A percentile compares a stretch with the other conserved stretches of the same genome.
These are phyloP conservation scores for Tephrocybe sp. DNA, from an alignment of 768 basidiomycete species.

Conservation along the genomic window DNA sequence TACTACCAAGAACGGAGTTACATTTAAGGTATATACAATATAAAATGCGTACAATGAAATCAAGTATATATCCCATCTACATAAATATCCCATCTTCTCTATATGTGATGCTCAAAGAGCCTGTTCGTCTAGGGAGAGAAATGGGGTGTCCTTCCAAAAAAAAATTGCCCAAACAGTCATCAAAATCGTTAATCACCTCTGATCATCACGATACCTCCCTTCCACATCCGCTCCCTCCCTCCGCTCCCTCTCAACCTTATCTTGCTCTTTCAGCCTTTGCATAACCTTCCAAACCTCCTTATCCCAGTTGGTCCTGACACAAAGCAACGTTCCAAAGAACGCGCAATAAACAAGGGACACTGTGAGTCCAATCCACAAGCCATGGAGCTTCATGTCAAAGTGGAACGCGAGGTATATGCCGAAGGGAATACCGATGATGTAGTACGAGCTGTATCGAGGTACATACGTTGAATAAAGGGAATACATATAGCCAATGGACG, in stretches of 20 bases:
- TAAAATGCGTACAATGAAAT: too few species aligned
- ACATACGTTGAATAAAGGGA: too few species aligned
- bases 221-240: not conserved
- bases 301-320: slow-evolving; percentile 65
- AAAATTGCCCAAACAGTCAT: too few species aligned
- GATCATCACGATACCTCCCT: too few species aligned
- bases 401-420: slow-evolving; percentile 78
- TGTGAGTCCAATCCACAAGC: slow-evolving; percentile 85
- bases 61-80: too few species aligned
- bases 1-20: too few species aligned
- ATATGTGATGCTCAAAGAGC: too few species aligned
- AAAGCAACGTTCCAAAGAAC: slow-evolving; percentile 50
- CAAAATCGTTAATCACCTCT: too few species aligned
- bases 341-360: slow-evolving; percentile 59
- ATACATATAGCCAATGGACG: not conserved
- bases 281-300: slow-evolving; percentile 62
- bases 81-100: too few species aligned
- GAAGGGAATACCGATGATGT: slow-evolving; percentile 78
- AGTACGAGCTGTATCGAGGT: slow-evolving; percentile 72
- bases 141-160: too few species aligned
- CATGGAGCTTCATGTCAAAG: slow-evolving; percentile 53
- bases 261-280: slow-evolving; percentile 48
- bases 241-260: slow-evolving; percentile 19
- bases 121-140: too few species aligned
- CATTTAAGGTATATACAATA: too few species aligned